Conservation (phyloP, 352 stramenopile species). For the Pythium rishiriense region DNA sequence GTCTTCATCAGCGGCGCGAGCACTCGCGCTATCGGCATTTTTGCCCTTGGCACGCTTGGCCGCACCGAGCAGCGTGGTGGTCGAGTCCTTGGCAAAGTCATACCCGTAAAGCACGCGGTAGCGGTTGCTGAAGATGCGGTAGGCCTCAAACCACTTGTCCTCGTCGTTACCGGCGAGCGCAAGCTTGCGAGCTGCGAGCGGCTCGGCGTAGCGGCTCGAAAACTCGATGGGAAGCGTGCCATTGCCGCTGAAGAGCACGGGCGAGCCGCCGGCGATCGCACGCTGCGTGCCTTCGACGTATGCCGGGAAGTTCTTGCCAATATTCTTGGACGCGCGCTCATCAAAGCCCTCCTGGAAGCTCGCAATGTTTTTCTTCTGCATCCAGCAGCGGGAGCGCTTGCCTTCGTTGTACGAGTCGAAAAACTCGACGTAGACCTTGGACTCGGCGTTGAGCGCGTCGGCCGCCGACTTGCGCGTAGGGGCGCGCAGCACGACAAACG, state of each 20-base stretch:
- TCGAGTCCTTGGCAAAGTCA: conserved; percentile 29
- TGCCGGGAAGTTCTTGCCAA: conserved; percentile 77
- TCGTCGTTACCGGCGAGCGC: conserved; percentile 33
- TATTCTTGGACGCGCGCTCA: conserved; percentile 74
- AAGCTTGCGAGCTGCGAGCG: conserved; percentile 46
- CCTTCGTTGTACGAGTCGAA: conserved; percentile 75
- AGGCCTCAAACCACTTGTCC: conserved; percentile 68
- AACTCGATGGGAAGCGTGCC: conserved; percentile 80
- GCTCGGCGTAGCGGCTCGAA: conserved; percentile 65
- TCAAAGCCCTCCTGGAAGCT: conserved; percentile 77
- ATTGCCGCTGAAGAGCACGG: conserved; percentile 60
- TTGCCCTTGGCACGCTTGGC: conserved; percentile 22
- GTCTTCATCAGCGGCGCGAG: neutral
- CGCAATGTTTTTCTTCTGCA: conserved; percentile 79
- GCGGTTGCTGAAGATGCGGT: conserved; percentile 59
- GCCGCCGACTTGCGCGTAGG: conserved; percentile 54
- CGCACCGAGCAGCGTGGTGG: conserved; percentile 15
- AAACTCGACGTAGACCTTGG: conserved; percentile 83
- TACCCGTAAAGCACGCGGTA: conserved; percentile 34
- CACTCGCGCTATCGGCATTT: neutral
- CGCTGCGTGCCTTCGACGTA: conserved; percentile 75
- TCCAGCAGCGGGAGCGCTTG: conserved; percentile 80
- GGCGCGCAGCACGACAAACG: conserved; percentile 75
- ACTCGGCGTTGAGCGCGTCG: conserved; percentile 61
- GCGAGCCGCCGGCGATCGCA: conserved; percentile 62